Evolutionary conservation across 2,329 filamentous ascomycete species (phyloP), one percentile per base, ranked within the genome.

Genomic region (Arthrinium phaeospermum): DNA sequence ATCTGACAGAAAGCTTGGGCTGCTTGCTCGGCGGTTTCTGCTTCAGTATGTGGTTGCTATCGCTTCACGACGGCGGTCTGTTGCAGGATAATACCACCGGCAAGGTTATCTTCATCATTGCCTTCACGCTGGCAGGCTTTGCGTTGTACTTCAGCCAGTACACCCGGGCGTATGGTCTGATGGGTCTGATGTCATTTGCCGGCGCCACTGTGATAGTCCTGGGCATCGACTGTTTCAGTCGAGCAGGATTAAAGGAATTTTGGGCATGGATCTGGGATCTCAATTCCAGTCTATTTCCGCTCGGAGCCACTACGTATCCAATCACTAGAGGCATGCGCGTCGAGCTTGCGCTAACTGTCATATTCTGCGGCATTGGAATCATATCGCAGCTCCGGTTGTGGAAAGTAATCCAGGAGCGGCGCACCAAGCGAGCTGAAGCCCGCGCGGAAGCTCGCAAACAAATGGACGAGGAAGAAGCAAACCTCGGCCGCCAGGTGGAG

Each of bases 221-320:
- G 2, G 96, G 96, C 2, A 93, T 98, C 72, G 96, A 98, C 80
- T 97, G 94, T 81, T 97, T 96, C 77, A 96, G 92, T 78, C 87
- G 91, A 74, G 94, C 95, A n/a, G 96, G 96, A 0, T 85, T 97
- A 77, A 98, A 98, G 81, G 96, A 98, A 81, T 98, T 98, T 76
- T 98, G 96, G 96, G 88, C 94, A 7, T 98, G 97, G 80, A 87
- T 97, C 49, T 98, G 96, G 96, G 85, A 85, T 67, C 83, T 98
- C 51, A 98, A 98, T 80, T 85, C 91, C 57, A 87, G 93, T 69
- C 85, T 95, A 0, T 98, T 98, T 78, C 95, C 95, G 0, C 83
- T 94, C 2, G 89, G 90, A 49, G 92, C 93, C 1, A 86, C 87
- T 68, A 94, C 93, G 0, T 98, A 97, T 79, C 96, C 96, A 0